Evolutionary conservation across 306 rosid genomes (phyloP).

Genomic region (Alnus rubra): DNA sequence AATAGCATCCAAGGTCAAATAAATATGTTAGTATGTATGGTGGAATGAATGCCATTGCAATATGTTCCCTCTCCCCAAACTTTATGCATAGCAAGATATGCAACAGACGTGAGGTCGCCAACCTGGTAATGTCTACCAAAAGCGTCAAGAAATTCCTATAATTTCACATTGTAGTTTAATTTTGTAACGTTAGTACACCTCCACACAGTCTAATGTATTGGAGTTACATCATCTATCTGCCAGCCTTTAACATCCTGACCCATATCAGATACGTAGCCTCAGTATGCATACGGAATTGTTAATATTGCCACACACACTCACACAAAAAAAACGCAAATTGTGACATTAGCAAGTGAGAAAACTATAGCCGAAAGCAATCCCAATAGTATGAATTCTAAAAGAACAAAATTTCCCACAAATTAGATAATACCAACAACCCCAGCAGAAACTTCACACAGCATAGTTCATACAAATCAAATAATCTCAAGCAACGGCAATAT

Average conservation of each 20-base stretch:
- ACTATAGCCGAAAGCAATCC: background rate
- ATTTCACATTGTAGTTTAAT: background rate
- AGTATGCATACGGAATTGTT: background rate
- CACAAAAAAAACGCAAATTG: background rate
- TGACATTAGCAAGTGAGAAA: background rate
- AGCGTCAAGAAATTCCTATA: background rate
- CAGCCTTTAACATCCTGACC: background rate
- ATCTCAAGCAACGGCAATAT: background rate
- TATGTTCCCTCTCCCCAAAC: background rate
- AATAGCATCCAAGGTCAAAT: background rate
- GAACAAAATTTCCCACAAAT: background rate
- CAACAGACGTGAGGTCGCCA: background rate
- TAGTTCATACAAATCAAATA: background rate
- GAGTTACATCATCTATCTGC: background rate
- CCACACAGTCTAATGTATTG: background rate
- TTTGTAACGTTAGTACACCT: background rate
- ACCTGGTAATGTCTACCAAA: background rate
- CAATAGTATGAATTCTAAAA: background rate
- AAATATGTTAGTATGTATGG: background rate
- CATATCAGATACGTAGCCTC: background rate
- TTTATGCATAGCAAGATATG: background rate
- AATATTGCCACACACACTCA: background rate
- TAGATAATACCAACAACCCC: background rate
- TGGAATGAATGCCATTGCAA: background rate
- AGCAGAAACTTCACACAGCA: background rate